Evolutionary conservation across 257 asterid species (phyloP).

Genomic region (Scutellaria baicalensis): DNA sequence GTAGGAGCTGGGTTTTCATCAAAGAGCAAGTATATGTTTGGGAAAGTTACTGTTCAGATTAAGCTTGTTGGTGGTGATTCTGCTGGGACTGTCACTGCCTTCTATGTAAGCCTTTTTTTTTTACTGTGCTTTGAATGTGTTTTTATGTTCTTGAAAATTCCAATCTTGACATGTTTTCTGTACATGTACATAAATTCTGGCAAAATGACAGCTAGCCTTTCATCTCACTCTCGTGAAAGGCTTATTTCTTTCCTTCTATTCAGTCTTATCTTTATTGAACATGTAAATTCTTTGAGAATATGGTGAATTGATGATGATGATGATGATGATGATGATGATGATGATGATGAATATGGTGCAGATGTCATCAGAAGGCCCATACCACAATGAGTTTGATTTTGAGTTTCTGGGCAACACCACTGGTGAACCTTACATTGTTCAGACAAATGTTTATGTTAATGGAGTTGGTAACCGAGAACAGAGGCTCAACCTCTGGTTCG

Average conservation of each 20-base stretch:
- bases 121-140: constrained; percentile 4
- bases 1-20: constrained; percentile 90
- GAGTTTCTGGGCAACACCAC: constrained; percentile 81
- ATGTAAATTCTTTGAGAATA: not conserved
- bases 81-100: constrained; percentile 96
- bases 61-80: constrained; percentile 94
- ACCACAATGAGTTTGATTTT: constrained; percentile 81
- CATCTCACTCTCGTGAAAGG: not conserved
- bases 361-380: constrained; percentile 91
- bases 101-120: constrained; percentile 40
- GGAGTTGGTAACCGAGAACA: constrained; percentile 91
- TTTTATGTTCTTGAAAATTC: not conserved
- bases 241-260: not conserved
- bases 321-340: not conserved
- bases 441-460: constrained; percentile 75
- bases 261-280: not conserved
- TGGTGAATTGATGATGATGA: not conserved
- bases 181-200: not conserved
- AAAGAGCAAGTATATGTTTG: constrained; percentile 79
- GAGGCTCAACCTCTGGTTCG: constrained; percentile 84
- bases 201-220: constrained; percentile 18
- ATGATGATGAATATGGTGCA: constrained; percentile 13
- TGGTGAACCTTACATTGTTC: constrained; percentile 82
- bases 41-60: constrained; percentile 77
- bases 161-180: too few relatives aligned